Percentiles rank a stretch among this genome's conserved stretches.
These are phyloP conservation scores for Melanogaster broomeanus DNA, from an alignment of 768 basidiomycete genomes.

Conservation along the genomic window DNA sequence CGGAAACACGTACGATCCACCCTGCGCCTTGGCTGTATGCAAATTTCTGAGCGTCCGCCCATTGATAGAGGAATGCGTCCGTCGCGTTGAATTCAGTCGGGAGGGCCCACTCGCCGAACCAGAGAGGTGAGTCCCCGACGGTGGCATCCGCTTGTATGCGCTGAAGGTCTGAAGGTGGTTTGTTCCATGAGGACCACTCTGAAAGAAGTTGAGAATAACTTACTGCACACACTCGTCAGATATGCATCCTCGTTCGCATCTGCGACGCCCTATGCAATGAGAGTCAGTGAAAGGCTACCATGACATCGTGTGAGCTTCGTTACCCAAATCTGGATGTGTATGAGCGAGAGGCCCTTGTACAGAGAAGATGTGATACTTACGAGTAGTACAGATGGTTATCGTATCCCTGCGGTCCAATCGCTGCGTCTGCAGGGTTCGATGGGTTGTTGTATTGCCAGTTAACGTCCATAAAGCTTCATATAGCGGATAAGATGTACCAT, in stretches of 20 bases:
- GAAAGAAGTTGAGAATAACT: conserved; percentile 20
- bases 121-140: conserved; percentile 47
- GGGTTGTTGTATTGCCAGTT: conserved; percentile 75
- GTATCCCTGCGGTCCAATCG: conserved; percentile 69
- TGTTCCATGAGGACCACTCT: not conserved
- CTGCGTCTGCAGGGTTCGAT: conserved; percentile 69
- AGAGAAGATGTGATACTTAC: conserved; percentile 37
- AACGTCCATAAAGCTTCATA: conserved; percentile 75
- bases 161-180: conserved; percentile 49
- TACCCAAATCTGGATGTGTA: conserved; percentile 52
- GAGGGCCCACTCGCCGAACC: conserved; percentile 64
- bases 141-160: conserved; percentile 52
- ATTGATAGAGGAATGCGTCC: conserved; percentile 59
- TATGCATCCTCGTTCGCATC: conserved; percentile 65
- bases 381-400: conserved; percentile 82
- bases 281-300: not conserved
- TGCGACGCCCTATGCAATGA: conserved; percentile 61
- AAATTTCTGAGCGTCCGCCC: conserved; percentile 78
- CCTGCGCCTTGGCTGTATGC: conserved; percentile 60
- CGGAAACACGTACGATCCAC: conserved; percentile 58
- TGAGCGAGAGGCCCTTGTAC: conserved; percentile 5
- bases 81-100: conserved; percentile 67
- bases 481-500: conserved; percentile 2
- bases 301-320: conserved; percentile 2
- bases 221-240: conserved; percentile 69